phyloP scores from a whole-genome alignment of 2,329 filamentous ascomycete genomes.

The Xylariomycetidae sp. region DNA sequence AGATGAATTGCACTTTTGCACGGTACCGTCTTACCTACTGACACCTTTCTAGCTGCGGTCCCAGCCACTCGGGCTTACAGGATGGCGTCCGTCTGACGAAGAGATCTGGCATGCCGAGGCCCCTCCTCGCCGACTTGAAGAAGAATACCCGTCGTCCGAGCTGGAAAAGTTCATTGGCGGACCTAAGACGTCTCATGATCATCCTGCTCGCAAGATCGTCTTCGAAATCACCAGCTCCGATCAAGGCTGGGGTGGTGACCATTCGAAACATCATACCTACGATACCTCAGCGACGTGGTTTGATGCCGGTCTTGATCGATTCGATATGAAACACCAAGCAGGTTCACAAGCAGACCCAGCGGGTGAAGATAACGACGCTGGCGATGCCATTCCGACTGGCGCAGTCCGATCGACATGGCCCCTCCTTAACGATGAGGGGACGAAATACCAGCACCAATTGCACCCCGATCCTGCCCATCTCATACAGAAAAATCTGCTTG shows the following conservation, averaged over 20 bases:
- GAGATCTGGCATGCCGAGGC: constrained; percentile 18
- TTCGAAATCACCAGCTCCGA: constrained; percentile 53
- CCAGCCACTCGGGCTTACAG: constrained; percentile 33
- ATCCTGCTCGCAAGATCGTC: constrained; percentile 54
- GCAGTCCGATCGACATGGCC: constrained; percentile 27
- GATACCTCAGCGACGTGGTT: constrained; percentile 55
- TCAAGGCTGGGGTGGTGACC: constrained; percentile 48
- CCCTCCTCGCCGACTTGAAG: constrained; percentile 11
- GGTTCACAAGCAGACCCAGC: no score
- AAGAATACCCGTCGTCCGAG: constrained; percentile 27
- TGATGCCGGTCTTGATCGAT: constrained; percentile 53
- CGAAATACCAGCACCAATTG: constrained; percentile 32
- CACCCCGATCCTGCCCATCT: constrained; percentile 29
- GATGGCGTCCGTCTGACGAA: constrained; percentile 19
- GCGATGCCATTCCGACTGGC: constrained; percentile 16
- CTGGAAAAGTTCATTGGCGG: constrained; percentile 33
- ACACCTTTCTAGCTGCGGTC: constrained; percentile 30
- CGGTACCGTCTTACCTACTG: not conserved
- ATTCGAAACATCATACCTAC: constrained; percentile 32
- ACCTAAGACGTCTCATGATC: constrained; percentile 33
- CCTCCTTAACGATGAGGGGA: constrained; percentile 12
- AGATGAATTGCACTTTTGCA: not conserved
- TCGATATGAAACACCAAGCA: constrained; percentile 31
- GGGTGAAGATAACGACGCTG: no score
- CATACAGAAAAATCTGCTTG: constrained; percentile 43